Percentiles rank a stretch among this genome's conserved stretches.
Conservation (phyloP, 169 alveolate species). For the Plasmodium knowlesi region DNA sequence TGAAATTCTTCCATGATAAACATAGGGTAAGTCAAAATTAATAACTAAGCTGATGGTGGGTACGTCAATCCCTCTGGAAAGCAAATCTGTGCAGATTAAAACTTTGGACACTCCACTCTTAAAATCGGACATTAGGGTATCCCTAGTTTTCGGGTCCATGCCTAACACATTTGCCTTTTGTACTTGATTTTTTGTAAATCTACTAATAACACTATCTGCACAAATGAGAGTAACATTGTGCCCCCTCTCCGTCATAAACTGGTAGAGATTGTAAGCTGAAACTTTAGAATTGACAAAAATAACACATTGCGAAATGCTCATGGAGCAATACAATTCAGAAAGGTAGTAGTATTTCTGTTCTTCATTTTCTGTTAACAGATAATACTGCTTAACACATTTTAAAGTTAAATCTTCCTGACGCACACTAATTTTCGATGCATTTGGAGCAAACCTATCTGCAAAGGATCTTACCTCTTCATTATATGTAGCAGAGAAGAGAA, state of each 20-base stretch:
- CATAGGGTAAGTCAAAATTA: slow-evolving; percentile 94
- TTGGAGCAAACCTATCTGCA: slow-evolving; percentile 90
- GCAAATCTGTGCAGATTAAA: slow-evolving; percentile 97
- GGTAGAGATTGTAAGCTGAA: slow-evolving; percentile 93
- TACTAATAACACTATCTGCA: slow-evolving; percentile 74
- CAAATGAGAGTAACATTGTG: slow-evolving; percentile 74
- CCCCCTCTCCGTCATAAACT: slow-evolving; percentile 87
- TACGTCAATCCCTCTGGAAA: slow-evolving; percentile 99
- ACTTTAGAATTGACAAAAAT: slow-evolving; percentile 96
- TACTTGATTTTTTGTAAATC: slow-evolving; percentile 64
- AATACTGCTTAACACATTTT: slow-evolving; percentile 95
- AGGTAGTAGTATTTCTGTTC: slow-evolving; percentile 94
- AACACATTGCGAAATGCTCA: slow-evolving; percentile 97
- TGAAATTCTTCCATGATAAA: slow-evolving; percentile 78
- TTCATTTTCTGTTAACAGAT: slow-evolving; percentile 91
- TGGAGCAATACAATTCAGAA: slow-evolving; percentile 93
- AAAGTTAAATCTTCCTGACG: slow-evolving; percentile 96
- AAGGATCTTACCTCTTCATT: slow-evolving; percentile 91
- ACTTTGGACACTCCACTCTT: slow-evolving; percentile 96
- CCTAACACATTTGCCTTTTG: slow-evolving; percentile 87
- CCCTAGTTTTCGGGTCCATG: slow-evolving; percentile 95
- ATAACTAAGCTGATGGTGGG: slow-evolving; percentile 96
- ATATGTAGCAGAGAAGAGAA: slow-evolving; percentile 93
- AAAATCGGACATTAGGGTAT: slow-evolving; percentile 95
- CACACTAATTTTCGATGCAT: slow-evolving; percentile 88